These are phyloP conservation scores for Kokia cookei DNA, from an alignment of 441 rosid species.

Conservation along the genomic window DNA sequence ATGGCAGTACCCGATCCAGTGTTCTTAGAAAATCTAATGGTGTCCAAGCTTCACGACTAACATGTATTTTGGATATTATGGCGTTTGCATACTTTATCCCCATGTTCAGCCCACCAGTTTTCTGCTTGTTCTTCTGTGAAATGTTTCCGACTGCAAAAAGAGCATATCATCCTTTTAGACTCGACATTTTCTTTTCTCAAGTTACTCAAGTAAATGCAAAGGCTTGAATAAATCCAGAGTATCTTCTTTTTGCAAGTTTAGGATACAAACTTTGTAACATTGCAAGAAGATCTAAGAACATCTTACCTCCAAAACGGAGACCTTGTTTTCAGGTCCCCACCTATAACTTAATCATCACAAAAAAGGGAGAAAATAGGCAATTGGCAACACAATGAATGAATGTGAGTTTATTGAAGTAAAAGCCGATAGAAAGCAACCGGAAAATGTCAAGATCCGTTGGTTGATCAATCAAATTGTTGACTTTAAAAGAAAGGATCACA, in stretches of 20 bases:
- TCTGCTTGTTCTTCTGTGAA: conserved; percentile 74
- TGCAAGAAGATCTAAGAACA: background rate
- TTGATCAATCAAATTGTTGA: background rate
- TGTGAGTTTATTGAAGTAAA: background rate
- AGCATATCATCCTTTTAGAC: conserved; percentile 5
- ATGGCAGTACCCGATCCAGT: background rate
- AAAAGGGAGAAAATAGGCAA: background rate
- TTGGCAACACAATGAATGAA: background rate
- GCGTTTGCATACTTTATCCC: conserved; percentile 48
- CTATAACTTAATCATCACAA: background rate
- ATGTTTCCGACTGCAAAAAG: conserved; percentile 49
- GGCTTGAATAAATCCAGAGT: background rate
- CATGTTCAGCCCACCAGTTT: conserved; percentile 88
- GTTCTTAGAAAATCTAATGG: background rate
- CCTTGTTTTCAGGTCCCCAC: background rate
- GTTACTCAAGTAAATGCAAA: background rate
- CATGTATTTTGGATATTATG: conserved; percentile 38
- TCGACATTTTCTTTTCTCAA: background rate
- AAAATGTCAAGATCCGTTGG: background rate
- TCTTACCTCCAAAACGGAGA: background rate
- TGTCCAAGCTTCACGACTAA: conserved; percentile 8
- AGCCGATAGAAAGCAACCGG: background rate
- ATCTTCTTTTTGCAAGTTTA: background rate
- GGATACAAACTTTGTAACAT: background rate
- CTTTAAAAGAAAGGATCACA: background rate